Evolutionary conservation across 352 stramenopile species (phyloP), one percentile per base, ranked within the genome.

Genomic region (Globisporangium canariense): DNA sequence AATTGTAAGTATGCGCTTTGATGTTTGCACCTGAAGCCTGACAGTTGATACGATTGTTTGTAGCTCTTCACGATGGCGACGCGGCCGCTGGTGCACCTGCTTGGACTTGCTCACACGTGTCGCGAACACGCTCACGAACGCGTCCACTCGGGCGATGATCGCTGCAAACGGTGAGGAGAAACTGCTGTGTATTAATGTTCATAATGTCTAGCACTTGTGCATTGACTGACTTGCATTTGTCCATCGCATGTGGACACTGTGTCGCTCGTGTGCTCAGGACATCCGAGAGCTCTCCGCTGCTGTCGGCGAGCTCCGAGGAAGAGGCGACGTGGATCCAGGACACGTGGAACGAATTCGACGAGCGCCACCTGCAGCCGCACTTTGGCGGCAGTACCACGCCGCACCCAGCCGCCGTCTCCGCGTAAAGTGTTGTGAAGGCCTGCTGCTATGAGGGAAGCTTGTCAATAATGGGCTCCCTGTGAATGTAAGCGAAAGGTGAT

Each of bases 351-450:
- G 71, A 79, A 10, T 58, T 90, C 3, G 81, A 90, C 54, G 81
- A 89, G 47, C 77, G 80, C 10, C 88, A 89, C 49, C 65, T 90
- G 18, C 88, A 89, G 59, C 81, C 81, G 6, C 51, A 88, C 16
- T 90, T 90, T 58, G 81, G 81, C 38, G 79, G 79, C 38, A 67
- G 61, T n/a, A 66, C 52, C 38, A 56, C 60, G 0, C 68, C 64
- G 20, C 64, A 55, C 18, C 34, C 41, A n/a, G 62, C 66, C 10
- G 40, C 54, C 64, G 32, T 36, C 4, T 22, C 45, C 64, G 18
- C 46, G 6, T 52, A 28, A 28, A 45, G 28, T 8, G 9, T 20
- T 14, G 41, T 20, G 41, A 47, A 20, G 14, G 41, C 41, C 8
- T 47, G 36, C 36, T 41, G 36, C 11, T 41, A 16, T 11, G 34